phyloP scores from a whole-genome alignment of 2,329 filamentous ascomycete species.

The Epicoccum sorghinum region DNA sequence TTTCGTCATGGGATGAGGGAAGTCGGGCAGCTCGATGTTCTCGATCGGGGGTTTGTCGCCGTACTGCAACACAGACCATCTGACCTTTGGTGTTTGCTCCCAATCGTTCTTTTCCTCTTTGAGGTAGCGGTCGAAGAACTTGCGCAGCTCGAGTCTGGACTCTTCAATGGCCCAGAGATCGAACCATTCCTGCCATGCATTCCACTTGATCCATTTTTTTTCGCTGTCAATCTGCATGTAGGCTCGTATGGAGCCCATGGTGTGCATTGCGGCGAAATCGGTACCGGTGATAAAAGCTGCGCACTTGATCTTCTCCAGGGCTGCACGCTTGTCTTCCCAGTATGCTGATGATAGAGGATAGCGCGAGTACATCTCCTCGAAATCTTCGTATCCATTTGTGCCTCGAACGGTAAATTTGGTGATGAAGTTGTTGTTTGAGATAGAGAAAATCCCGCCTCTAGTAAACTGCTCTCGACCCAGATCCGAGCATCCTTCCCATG shows the following conservation, averaged over 20 bases:
- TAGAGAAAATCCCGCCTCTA: too few relatives aligned
- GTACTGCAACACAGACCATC: slow-evolving; percentile 47
- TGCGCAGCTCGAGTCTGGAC: slow-evolving; percentile 15
- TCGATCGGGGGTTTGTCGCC: slow-evolving; percentile 21
- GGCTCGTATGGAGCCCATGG: background rate
- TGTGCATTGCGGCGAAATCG: too few relatives aligned
- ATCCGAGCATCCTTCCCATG: background rate
- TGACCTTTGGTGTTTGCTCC: slow-evolving; percentile 54
- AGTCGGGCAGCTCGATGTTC: slow-evolving; percentile 17
- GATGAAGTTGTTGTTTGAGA: too few relatives aligned
- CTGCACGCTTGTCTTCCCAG: background rate
- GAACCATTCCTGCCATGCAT: slow-evolving; percentile 24
- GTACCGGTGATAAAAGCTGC: too few relatives aligned
- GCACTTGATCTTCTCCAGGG: background rate
- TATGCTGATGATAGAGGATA: background rate
- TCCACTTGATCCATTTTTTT: too few relatives aligned
- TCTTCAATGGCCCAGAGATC: slow-evolving; percentile 21
- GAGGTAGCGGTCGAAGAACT: slow-evolving; percentile 57
- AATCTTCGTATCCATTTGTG: background rate
- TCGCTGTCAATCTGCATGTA: background rate
- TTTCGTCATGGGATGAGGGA: slow-evolving; percentile 11
- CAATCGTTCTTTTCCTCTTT: slow-evolving; percentile 54
- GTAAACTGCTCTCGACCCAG: too few relatives aligned
- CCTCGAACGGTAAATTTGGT: background rate
- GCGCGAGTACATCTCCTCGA: background rate